These are phyloP conservation scores for Phaeoacremonium minimum DNA, from an alignment of 2,329 filamentous ascomycete genomes.

Conservation along the genomic window DNA sequence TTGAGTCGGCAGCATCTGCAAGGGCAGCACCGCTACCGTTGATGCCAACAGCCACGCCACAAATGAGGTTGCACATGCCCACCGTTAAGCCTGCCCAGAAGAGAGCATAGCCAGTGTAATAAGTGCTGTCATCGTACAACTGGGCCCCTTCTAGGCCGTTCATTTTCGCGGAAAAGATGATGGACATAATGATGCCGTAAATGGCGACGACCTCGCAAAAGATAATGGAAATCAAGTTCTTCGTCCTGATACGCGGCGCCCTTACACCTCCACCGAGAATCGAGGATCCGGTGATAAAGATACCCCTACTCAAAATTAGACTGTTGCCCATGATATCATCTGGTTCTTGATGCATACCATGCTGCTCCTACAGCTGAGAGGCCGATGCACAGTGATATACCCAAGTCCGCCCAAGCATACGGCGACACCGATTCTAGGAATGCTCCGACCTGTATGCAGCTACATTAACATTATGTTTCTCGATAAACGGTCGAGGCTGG, in stretches of 20 bases:
- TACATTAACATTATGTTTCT: slow-evolving; percentile 18
- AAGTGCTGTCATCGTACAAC: slow-evolving; percentile 71
- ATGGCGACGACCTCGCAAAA: slow-evolving; percentile 99
- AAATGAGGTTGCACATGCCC: slow-evolving; percentile 92
- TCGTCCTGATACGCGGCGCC: slow-evolving; percentile 95
- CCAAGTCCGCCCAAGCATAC: slow-evolving; percentile 86
- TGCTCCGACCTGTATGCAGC: slow-evolving; percentile 65
- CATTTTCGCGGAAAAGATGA: slow-evolving; percentile 92
- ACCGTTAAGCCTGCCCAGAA: slow-evolving; percentile 97
- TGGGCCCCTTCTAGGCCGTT: slow-evolving; percentile 58
- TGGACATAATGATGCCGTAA: slow-evolving; percentile 99
- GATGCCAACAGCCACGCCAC: slow-evolving; percentile 94
- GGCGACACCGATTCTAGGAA: slow-evolving; percentile 94
- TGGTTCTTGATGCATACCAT: slow-evolving; percentile 60
- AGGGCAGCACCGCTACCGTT: slow-evolving; percentile 96
- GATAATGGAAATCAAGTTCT: slow-evolving; percentile 99
- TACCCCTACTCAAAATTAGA: slow-evolving; percentile 63
- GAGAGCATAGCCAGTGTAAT: slow-evolving; percentile 91
- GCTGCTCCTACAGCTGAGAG: slow-evolving; percentile 94
- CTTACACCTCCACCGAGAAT: slow-evolving; percentile 96
- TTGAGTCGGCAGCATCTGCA: slow-evolving; percentile 89
- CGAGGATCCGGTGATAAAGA: slow-evolving; percentile 96
- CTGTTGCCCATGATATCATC: neutral
- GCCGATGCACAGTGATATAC: slow-evolving; percentile 91
- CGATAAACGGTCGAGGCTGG: slow-evolving; percentile 1